These are phyloP conservation scores for Myxozyma neglecta DNA, from an alignment of 805 yeast species.

Conservation along the genomic window DNA sequence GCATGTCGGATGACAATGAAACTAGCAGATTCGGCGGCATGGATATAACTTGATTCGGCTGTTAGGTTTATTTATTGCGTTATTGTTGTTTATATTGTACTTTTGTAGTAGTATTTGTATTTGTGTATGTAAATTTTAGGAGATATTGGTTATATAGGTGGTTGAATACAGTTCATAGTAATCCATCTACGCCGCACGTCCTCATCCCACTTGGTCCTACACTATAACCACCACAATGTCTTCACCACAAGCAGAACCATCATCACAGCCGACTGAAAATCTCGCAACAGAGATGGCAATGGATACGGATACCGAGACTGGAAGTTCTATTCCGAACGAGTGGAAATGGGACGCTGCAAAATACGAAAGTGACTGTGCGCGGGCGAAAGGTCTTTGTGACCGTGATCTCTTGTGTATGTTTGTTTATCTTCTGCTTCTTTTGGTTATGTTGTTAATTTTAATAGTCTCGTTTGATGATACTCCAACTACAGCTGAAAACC, in stretches of 20 bases:
- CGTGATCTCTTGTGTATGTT: background rate
- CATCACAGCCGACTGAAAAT: too few species aligned
- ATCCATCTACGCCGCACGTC: too few species aligned
- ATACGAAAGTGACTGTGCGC: constrained; percentile 4
- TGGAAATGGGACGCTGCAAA: constrained; percentile 10
- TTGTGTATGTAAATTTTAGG: too few species aligned
- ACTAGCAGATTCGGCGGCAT: constrained; percentile 6
- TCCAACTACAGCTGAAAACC: background rate
- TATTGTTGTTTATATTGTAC: background rate
- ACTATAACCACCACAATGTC: too few species aligned
- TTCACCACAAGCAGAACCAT: too few species aligned
- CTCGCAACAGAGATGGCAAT: background rate
- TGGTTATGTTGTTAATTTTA: background rate
- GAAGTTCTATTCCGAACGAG: background rate
- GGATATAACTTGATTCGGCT: constrained; percentile 14
- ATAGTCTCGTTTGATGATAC: background rate
- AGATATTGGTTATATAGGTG: too few species aligned
- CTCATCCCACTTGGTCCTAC: too few species aligned
- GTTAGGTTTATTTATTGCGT: background rate
- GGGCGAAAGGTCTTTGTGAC: background rate
- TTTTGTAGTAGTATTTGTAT: background rate
- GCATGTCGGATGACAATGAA: constrained; percentile 9
- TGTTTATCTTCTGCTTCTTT: background rate
- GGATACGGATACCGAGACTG: background rate
- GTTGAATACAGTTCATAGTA: too few species aligned